These are phyloP conservation scores for Penicillium verhagenii DNA, from an alignment of 495 filamentous ascomycete species.

Conservation along the genomic window DNA sequence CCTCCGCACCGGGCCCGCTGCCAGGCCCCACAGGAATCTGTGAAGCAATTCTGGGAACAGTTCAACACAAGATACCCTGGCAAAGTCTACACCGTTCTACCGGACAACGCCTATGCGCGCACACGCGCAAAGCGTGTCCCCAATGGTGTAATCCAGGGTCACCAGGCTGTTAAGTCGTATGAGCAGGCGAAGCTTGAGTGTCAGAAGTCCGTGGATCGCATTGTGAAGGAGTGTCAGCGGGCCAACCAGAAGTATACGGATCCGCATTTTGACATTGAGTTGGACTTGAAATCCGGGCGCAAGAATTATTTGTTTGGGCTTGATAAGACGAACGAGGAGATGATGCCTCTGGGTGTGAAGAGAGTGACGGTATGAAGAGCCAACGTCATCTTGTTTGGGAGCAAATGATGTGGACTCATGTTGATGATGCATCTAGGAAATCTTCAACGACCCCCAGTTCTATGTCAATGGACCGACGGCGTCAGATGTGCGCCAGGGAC, in stretches of 20 bases:
- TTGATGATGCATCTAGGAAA: no score
- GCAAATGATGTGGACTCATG: no score
- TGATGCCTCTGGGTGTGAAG: conserved; percentile 60
- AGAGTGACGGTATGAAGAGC: conserved; percentile 58
- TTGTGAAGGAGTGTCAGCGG: conserved; percentile 76
- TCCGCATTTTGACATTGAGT: conserved; percentile 83
- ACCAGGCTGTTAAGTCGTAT: conserved; percentile 63
- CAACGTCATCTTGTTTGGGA: no score
- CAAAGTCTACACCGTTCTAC: conserved; percentile 68
- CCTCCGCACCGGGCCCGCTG: conserved; percentile 47
- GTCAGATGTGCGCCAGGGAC: conserved; percentile 76
- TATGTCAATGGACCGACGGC: conserved; percentile 80
- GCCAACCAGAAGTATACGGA: conserved; percentile 91
- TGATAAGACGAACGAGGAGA: conserved; percentile 39
- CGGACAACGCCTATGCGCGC: conserved; percentile 68
- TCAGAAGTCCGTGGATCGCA: conserved; percentile 71
- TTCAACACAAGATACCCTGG: conserved; percentile 65
- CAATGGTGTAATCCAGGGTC: conserved; percentile 51
- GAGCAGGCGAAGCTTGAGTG: conserved; percentile 72
- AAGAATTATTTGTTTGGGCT: conserved; percentile 66
- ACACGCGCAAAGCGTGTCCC: conserved; percentile 54
- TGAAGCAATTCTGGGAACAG: conserved; percentile 77
- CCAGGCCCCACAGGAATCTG: conserved; percentile 64
- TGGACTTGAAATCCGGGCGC: conserved; percentile 63
- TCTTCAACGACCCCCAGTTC: conserved; percentile 86